Evolutionary conservation across 75 land plant genomes (phyloP).

Genomic region (Gnetum montanum): DNA sequence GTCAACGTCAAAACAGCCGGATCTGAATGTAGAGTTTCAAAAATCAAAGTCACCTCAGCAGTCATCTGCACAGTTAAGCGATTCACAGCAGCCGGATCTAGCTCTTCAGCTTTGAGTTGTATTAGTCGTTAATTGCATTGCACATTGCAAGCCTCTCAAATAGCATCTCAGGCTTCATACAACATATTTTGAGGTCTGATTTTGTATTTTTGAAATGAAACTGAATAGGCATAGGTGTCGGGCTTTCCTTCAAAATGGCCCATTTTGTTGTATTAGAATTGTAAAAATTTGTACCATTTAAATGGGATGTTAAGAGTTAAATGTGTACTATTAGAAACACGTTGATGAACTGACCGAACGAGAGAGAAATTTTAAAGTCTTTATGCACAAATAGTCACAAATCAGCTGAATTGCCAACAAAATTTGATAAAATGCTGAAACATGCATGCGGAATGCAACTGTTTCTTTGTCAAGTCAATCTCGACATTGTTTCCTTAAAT

Average conservation of each 20-base stretch:
- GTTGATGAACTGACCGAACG: constrained; percentile 4
- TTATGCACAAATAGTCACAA: too few relatives aligned
- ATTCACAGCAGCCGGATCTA: constrained; percentile 66
- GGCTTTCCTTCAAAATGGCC: constrained; percentile 7
- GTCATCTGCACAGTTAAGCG: constrained; percentile 29
- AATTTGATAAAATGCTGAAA: too few relatives aligned
- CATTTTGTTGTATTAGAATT: constrained; percentile 5
- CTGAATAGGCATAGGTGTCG: constrained; percentile 3
- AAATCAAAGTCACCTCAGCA: constrained; percentile 42
- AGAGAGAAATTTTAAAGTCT: too few relatives aligned
- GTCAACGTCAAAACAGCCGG: constrained; percentile 47
- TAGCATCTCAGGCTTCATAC: constrained; percentile 3
- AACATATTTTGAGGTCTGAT: not conserved
- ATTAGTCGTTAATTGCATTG: constrained; percentile 7
- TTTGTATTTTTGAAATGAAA: not conserved
- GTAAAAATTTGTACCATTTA: constrained; percentile 12
- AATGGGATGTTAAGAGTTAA: not conserved
- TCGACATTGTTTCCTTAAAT: too few relatives aligned
- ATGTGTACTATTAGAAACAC: constrained; percentile 4
- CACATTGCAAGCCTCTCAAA: not conserved
- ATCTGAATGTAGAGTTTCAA: constrained; percentile 56
- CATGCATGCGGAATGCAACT: too few relatives aligned
- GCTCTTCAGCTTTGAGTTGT: constrained; percentile 52
- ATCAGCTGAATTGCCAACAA: too few relatives aligned
- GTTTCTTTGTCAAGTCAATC: too few relatives aligned